Evolutionary conservation across 2,329 filamentous ascomycete species (phyloP), one percentile per base, ranked within the genome.

Genomic region (Clonostachys sp.): DNA sequence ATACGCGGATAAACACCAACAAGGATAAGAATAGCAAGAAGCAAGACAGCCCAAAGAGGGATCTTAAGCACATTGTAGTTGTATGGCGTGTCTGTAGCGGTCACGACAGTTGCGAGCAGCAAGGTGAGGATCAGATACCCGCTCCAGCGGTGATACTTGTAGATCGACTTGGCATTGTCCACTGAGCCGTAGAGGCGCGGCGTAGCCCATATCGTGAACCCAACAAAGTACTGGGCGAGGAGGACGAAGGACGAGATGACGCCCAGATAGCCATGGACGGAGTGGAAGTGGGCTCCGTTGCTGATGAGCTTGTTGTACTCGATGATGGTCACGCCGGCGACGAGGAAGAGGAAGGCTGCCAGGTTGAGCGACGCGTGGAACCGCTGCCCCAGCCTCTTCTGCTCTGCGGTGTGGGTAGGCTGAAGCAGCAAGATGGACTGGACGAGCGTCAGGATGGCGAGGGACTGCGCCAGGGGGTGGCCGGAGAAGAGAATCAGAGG

Each of bases 401-500:
- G 88, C 14, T 74, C 66, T 3, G 84, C 72, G 0, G 88, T 88
- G 57, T 87, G 80, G 0, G 92, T 96, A 2, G 92, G 94, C 65
- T 99, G 94, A 35, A 97, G 79, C 55, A 94, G 72, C 45, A 97
- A 82, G 54, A 91, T 82, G 47, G 86, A 86, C 73, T 96, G 86
- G 16, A 87, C 78, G 57, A 94, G 75, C 49, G 89, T 75, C 52
- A 96, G 75, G 49, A 95, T 66, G 44, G 83, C 91, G 48, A 86
- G 54, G 12, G 72, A 75, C 68, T 80, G 75, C 49, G 84, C 73
- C 61, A 96, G 83, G 8, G 92, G 92, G 66, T 97, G 92, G 9
- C 86, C 83, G 16, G 89, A 91, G 77, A 97, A 96, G 57, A 96
- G 82, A 38, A 89, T 87, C 51, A 95, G 62, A 33, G 72, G 66